These are phyloP conservation scores for Aureobasidium namibiae DNA, from an alignment of 2,329 filamentous ascomycete genomes.

Conservation along the genomic window DNA sequence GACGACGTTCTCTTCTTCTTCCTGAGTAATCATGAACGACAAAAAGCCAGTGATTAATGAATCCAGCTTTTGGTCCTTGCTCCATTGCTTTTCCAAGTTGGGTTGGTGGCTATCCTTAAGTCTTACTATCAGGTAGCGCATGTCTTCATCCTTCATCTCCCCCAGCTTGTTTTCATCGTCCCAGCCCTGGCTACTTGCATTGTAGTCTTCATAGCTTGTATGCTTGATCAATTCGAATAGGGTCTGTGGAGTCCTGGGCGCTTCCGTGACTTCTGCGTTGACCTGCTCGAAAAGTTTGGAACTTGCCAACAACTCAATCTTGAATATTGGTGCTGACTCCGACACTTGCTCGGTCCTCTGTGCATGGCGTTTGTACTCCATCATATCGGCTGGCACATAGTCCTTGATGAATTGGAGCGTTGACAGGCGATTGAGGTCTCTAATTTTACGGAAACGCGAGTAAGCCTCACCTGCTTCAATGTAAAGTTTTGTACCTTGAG, in stretches of 20 bases:
- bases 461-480: neutral
- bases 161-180: constrained; percentile 49
- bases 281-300: neutral
- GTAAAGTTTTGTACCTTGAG: neutral
- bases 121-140: constrained; percentile 59
- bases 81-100: neutral
- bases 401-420: neutral
- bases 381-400: neutral
- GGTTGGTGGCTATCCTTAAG: constrained; percentile 20
- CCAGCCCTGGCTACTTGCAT: constrained; percentile 56
- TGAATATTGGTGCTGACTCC: neutral
- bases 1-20: constrained; percentile 56
- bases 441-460: neutral
- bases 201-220: constrained; percentile 59
- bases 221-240: constrained; percentile 47
- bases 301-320: neutral
- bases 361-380: neutral
- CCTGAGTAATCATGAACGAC: constrained; percentile 64
- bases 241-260: neutral
- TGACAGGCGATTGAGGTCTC: neutral
- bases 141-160: constrained; percentile 61
- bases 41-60: constrained; percentile 34
- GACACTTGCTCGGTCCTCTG: neutral
- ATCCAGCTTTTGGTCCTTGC: neutral
- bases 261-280: neutral